Evolutionary conservation across 257 asterid species (phyloP), one percentile per base, ranked within the genome.

Genomic region (Salvia miltiorrhiza): DNA sequence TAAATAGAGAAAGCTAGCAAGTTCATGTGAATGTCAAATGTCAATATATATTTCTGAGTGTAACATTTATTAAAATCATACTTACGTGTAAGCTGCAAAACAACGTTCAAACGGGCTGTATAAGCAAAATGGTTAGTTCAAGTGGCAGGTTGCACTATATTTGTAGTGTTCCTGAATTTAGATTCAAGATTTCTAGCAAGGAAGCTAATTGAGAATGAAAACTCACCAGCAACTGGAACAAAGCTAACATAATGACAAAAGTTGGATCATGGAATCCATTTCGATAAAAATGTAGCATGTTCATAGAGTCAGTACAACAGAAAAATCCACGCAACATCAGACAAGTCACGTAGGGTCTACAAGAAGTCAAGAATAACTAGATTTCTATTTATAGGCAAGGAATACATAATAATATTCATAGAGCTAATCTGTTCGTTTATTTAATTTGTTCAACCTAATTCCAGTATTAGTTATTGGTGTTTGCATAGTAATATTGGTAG

Each of bases 1-100:
- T 57, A 64, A 57, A 26, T 69, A 69, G 14, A 41, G 7, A 35
- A 67, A 52, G 61, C 37, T 65, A 69, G 45, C 45, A 67, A 28
- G 30, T 67, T 14, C 59, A 37, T 72, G 55, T 43, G 59, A 12
- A 53, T 53, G 59, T 73, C 33, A 30, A 30, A 30, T 2, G 33
- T 30, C 43, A 21, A 20, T 24, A 39, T 39, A 30, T 19, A 5
- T 24, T 12, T 44, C 19, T 65, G 52, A 45, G 30, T 48, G 26
- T 47, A 65, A n/a, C n/a, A n/a, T 55, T 39, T 19, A 43, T 24
- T 11, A 39, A 5, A 53, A n/a, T n/a, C 30, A 69, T 3, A 21
- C 14, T 4, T 52, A 35, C 23, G 3, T 40, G 32, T 53, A 23
- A 24, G 19, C 50, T 56, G 43, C 20, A 58, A 32, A 59, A 23